Evolutionary conservation across 306 rosid genomes (phyloP), one percentile per base, ranked within the genome.

Genomic region (Castanea mollissima): DNA sequence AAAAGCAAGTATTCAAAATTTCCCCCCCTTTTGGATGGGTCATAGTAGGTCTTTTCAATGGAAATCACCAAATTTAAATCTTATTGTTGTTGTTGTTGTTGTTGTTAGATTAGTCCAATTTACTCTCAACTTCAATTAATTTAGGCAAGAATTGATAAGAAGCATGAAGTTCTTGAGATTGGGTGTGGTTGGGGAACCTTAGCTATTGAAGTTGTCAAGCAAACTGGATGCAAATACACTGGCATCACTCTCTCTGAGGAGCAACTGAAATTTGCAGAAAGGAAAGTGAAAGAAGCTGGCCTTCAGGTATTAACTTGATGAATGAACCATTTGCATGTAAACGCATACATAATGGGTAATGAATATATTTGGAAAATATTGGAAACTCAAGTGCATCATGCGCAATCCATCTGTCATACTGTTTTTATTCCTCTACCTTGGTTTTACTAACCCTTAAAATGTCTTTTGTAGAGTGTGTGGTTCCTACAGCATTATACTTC

Each of bases 171-270:
- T 65, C 93, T 94, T 55, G 99, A 94, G 76, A 90, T 94, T 31
- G 97, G 99, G 34, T 88, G 93, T 3, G 99, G 99, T 49, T 94
- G 99, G 99, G 98, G 99, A 76, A 88, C 90, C 82, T 86, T 94
- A 85, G 97, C 97, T 38, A 90, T 94, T 62, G 95, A 94, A 90
- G 91, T 92, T 34, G 97, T 89, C 57, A 87, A 87, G 74, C 85
- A 21, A 87, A 92, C 97, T 2, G 94, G 97, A 11, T 94, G 99
- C 89, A 89, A 73, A 73, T 94, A 92, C 85, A 94, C 95, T 5
- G 97, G 99, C 71, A 88, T 94, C 80, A 94, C 99, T 15, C 80
- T 94, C 67, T 92, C 99, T 1, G 82, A 86, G 63, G 97, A 92
- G 80, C 99, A 94, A 82, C 87, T 94, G 68, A 90, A 91, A 80